phyloP scores from a whole-genome alignment of 2,329 filamentous ascomycete species.

The Penicillium sp. region DNA sequence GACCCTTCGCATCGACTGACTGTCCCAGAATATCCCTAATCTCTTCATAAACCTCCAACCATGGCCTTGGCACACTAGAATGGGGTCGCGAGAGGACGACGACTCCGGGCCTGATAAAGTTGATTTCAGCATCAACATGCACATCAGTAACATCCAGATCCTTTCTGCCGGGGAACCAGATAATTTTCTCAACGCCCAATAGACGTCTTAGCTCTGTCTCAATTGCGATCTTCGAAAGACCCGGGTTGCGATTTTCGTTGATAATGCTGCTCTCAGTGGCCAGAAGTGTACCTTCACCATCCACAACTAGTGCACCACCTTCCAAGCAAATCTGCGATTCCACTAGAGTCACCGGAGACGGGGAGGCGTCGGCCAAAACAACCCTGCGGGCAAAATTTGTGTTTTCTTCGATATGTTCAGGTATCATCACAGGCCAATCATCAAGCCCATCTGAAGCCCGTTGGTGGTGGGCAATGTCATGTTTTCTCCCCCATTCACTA shows the following conservation, averaged over 20 bases:
- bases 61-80: slow-evolving; percentile 13
- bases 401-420: slow-evolving; percentile 15
- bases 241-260: slow-evolving; percentile 29
- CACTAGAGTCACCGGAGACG: slow-evolving; percentile 12
- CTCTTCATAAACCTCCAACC: slow-evolving; percentile 21
- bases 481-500: slow-evolving; percentile 23
- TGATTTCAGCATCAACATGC: slow-evolving; percentile 24
- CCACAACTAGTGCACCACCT: slow-evolving; percentile 29
- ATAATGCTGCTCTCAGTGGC: slow-evolving; percentile 31
- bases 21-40: slow-evolving; percentile 14
- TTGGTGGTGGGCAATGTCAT: slow-evolving; percentile 11
- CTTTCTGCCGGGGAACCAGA: slow-evolving; percentile 29
- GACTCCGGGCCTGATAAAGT: slow-evolving; percentile 19
- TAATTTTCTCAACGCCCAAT: slow-evolving; percentile 28
- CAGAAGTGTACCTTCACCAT: slow-evolving; percentile 32
- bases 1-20: slow-evolving; percentile 22
- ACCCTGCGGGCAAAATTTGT: slow-evolving; percentile 12
- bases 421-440: slow-evolving; percentile 13
- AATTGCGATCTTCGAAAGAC: slow-evolving; percentile 17
- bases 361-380: slow-evolving; percentile 6
- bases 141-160: slow-evolving; percentile 31
- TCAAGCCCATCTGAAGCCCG: slow-evolving; percentile 10
- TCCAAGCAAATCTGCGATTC: slow-evolving; percentile 23
- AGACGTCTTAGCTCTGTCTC: slow-evolving; percentile 22
- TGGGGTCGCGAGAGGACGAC: slow-evolving; percentile 27